Conservation (phyloP, 768 basidiomycete species). For the Glaciozyma martinii region DNA sequence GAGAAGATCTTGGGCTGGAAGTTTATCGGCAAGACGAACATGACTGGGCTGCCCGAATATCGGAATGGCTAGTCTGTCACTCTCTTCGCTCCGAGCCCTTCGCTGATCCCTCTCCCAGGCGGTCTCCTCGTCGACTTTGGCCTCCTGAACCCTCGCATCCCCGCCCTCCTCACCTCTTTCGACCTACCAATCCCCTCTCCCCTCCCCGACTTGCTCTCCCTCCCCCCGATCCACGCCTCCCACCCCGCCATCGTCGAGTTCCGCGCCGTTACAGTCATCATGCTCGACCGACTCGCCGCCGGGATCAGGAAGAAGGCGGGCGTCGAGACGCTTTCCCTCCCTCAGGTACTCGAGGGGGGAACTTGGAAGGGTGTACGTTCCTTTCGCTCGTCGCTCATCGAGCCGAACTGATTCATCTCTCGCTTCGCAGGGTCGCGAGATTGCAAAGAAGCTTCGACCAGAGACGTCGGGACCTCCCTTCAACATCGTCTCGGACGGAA, state of each 20-base stretch:
- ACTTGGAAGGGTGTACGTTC: slow-evolving; percentile 72
- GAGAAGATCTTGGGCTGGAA: slow-evolving; percentile 68
- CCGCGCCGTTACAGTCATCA: slow-evolving; percentile 90
- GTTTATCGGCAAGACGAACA: slow-evolving; percentile 68
- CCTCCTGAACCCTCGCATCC: slow-evolving; percentile 59
- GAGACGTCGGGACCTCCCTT: slow-evolving; percentile 36
- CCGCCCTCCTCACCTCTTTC: slow-evolving; percentile 45
- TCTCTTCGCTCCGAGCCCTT: not conserved
- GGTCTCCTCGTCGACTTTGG: slow-evolving; percentile 80
- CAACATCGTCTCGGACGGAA: slow-evolving; percentile 15
- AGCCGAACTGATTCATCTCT: not conserved
- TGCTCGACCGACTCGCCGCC: slow-evolving; percentile 75
- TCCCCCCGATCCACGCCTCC: slow-evolving; percentile 60
- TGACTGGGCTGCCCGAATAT: slow-evolving; percentile 93
- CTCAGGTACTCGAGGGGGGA: slow-evolving; percentile 85
- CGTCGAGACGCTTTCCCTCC: slow-evolving; percentile 55
- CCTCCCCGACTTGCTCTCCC: slow-evolving; percentile 40
- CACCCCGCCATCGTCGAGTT: slow-evolving; percentile 92
- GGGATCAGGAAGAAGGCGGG: slow-evolving; percentile 56
- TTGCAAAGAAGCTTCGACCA: slow-evolving; percentile 68
- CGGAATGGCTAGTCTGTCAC: slow-evolving; percentile 59
- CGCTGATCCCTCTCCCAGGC: slow-evolving; percentile 40
- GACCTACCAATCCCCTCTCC: slow-evolving; percentile 41
- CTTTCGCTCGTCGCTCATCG: not conserved
- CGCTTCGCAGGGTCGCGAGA: slow-evolving; percentile 57